Base-by-base conservation (phyloP, 192 early-diverging fungal genomes). In the Coemansia sp. region DNA sequence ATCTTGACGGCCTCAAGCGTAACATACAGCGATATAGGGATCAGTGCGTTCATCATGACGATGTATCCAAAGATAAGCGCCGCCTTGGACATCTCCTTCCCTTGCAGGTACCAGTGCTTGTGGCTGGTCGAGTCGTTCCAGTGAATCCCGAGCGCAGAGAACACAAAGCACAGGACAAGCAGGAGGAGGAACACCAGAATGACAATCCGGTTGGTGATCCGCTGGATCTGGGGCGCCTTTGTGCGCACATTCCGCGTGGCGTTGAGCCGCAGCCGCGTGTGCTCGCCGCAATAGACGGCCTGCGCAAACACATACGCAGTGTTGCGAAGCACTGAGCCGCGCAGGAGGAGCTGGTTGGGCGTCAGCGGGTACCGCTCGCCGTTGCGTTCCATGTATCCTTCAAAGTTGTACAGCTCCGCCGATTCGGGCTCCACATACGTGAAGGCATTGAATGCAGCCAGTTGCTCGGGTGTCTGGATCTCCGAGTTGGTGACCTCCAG, bases 21-120 rank as follows among this genome's bases (percentile, higher is more conserved):
- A 56, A 95, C 92, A 54, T 92, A 94, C 56, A 95, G 86, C 43
- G 93, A 95, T 41, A 95, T 92, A 0, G 93, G 93, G 59, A 95
- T 93, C 81, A 94, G 83, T 25, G 90, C 90, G 65, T 93, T 93
- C 84, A 88, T 93, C 60, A 94, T 85, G 41, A 93, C 88, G 57
- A 95, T 84, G 79, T 86, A 92, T 9, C 87, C 87, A 68, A 94
- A 91, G 44, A 75, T 62, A 58, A 85, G 57, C 46, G 75, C 69
- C 1, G 72, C 41, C 10, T 67, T 64, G 0, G 67, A 64, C 74
- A 79, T 67, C 11, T 68, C 46, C 22, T 70, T 49, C 7, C 51
- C 56, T 25, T 67, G 53, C 19, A 89, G 66, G 59, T 91, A 90
- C 88, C 88, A 90, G 49, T 84, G 77, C 22, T 63, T 39, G 37